phyloP scores from a whole-genome alignment of 495 filamentous ascomycete species.

The Penicillium cosmopolitanum region DNA sequence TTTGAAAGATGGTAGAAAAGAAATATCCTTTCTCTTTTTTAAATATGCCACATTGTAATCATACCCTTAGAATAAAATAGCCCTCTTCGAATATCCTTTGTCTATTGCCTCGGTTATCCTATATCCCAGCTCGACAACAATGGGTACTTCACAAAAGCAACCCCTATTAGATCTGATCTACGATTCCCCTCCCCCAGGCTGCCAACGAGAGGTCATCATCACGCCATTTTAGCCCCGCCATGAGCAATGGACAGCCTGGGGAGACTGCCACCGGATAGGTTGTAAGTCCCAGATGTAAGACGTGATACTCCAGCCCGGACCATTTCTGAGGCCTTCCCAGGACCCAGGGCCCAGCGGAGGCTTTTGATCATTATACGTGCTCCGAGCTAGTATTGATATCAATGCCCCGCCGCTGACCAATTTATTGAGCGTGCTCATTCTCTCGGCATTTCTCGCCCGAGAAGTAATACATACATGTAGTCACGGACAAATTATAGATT shows the following conservation, averaged over 20 bases:
- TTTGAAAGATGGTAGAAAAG: too few species aligned
- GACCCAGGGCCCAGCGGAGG: slow-evolving; percentile 22
- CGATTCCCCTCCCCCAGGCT: slow-evolving; percentile 8
- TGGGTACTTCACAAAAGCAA: not conserved
- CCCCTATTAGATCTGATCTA: slow-evolving; percentile 10
- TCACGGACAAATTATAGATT: slow-evolving; percentile 24
- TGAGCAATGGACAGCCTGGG: slow-evolving; percentile 33
- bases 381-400: slow-evolving; percentile 23
- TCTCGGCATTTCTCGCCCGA: slow-evolving; percentile 33
- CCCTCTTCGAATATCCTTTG: not conserved
- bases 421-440: slow-evolving; percentile 17
- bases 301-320: slow-evolving; percentile 8
- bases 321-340: slow-evolving; percentile 4
- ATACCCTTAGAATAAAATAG: not conserved
- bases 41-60: too few species aligned
- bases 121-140: not conserved
- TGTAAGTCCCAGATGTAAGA: slow-evolving; percentile 15
- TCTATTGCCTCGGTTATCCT: not conserved
- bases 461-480: slow-evolving; percentile 15
- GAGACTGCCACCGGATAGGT: slow-evolving; percentile 10
- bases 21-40: too few species aligned
- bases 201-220: slow-evolving; percentile 24
- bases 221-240: slow-evolving; percentile 46
- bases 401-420: slow-evolving; percentile 23
- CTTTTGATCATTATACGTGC: slow-evolving; percentile 20